Conservation (phyloP, 805 yeast genomes). For the Suhomyces prunicola region DNA sequence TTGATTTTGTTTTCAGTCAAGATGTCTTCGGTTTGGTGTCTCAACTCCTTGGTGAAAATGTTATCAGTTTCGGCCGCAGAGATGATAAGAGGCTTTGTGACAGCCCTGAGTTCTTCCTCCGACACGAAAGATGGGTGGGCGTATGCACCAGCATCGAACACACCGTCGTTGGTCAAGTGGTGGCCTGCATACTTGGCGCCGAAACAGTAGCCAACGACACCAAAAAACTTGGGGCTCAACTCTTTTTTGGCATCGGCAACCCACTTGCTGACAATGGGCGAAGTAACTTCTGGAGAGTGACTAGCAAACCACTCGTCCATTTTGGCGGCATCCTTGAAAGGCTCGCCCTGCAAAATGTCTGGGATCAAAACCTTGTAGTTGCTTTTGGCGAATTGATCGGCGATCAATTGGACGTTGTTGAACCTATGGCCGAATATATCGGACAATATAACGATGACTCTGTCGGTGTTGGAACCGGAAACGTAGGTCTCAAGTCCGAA, state of each 20-base stretch:
- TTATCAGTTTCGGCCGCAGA: constrained; percentile 73
- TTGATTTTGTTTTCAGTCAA: constrained; percentile 48
- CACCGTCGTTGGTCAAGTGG: constrained; percentile 28
- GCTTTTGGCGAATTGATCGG: constrained; percentile 22
- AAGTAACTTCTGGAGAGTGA: constrained; percentile 12
- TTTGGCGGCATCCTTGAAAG: constrained; percentile 5
- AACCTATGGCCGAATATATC: constrained; percentile 29
- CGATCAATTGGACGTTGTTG: constrained; percentile 27
- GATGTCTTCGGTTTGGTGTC: constrained; percentile 58
- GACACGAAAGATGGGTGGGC: constrained; percentile 82
- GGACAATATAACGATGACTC: constrained; percentile 23
- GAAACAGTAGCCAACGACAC: constrained; percentile 23
- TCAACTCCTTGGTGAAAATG: constrained; percentile 60
- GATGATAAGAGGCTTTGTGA: constrained; percentile 62
- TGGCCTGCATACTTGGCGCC: constrained; percentile 25
- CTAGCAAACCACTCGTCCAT: constrained; percentile 5
- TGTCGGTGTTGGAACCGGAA: constrained; percentile 20
- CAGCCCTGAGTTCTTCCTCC: constrained; percentile 58
- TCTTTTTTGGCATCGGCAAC: constrained; percentile 5
- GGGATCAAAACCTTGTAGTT: constrained; percentile 26
- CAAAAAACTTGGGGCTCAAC: constrained; percentile 5
- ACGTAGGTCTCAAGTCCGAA: constrained; percentile 28
- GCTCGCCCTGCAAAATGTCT: constrained; percentile 28
- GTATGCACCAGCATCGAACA: constrained; percentile 60
- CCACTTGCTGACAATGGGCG: constrained; percentile 10